These are phyloP conservation scores for Dalbergia cochinchinensis DNA, from an alignment of 306 rosid species.

Conservation along the genomic window DNA sequence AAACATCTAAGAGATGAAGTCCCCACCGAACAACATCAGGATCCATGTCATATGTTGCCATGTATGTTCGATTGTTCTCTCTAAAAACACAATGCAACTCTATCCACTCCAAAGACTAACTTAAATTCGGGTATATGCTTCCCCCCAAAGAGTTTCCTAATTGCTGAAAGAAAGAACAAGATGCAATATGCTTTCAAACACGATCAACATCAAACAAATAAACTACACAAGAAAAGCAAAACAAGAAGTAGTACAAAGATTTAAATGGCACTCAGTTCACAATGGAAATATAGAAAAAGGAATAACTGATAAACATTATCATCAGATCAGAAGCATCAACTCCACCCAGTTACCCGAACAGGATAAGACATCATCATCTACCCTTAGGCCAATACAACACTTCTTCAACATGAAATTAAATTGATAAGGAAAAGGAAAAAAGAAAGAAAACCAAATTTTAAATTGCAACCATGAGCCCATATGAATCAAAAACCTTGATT, in stretches of 20 bases:
- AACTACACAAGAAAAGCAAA: neutral
- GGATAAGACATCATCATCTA: neutral
- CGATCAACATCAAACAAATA: neutral
- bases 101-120: constrained; percentile 44
- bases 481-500: neutral
- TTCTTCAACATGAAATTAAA: neutral
- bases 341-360: neutral
- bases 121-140: constrained; percentile 18
- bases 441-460: neutral
- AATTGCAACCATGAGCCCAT: neutral
- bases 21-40: constrained; percentile 93
- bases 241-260: neutral
- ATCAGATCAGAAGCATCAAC: constrained; percentile 22
- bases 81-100: constrained; percentile 42
- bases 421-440: too few species aligned
- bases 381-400: constrained; percentile 10
- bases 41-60: constrained; percentile 69
- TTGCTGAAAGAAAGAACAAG: constrained; percentile 47
- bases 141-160: constrained; percentile 31
- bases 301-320: neutral
- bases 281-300: constrained; percentile 5
- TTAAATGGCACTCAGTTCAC: constrained; percentile 1
- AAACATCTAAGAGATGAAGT: constrained; percentile 86
- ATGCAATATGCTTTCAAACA: neutral
- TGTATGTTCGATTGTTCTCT: constrained; percentile 25